These are phyloP conservation scores for Penicillium lagena DNA, from an alignment of 495 filamentous ascomycete species.

Conservation along the genomic window DNA sequence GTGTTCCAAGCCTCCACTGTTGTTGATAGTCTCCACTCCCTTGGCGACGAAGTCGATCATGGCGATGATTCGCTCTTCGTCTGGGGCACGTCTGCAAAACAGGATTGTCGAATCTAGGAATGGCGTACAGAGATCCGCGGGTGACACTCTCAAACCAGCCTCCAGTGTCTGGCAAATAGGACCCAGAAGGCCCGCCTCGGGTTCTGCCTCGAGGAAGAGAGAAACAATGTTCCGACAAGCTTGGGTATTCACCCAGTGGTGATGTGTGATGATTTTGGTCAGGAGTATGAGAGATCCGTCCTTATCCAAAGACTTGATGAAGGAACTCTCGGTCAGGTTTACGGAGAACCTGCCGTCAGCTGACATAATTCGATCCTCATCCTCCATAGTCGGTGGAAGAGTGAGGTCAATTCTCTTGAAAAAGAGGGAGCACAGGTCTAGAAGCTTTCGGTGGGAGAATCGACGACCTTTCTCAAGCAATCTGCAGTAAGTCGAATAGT, in stretches of 20 bases:
- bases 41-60: constrained; percentile 47
- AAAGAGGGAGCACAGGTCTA: constrained; percentile 35
- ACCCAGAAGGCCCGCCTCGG: constrained; percentile 29
- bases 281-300: constrained; percentile 32
- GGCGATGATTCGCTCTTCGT: constrained; percentile 26
- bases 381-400: constrained; percentile 15
- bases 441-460: constrained; percentile 35
- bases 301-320: constrained; percentile 25
- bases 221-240: constrained; percentile 33
- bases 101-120: constrained; percentile 45
- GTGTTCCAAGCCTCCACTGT: constrained; percentile 52
- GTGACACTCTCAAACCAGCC: constrained; percentile 48
- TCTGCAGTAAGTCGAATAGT: constrained; percentile 48
- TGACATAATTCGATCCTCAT: constrained; percentile 18
- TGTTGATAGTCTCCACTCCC: constrained; percentile 51
- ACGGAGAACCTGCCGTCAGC: constrained; percentile 29
- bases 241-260: constrained; percentile 15
- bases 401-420: constrained; percentile 37
- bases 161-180: constrained; percentile 42
- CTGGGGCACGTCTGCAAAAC: constrained; percentile 41
- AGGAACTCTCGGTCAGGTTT: constrained; percentile 30
- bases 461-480: constrained; percentile 51
- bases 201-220: constrained; percentile 40
- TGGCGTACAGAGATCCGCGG: constrained; percentile 47
- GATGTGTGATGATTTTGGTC: constrained; percentile 36